Percentiles rank a stretch among this genome's conserved stretches.
Conservation (phyloP, 805 yeast genomes). For the Lipomyces japonicus region DNA sequence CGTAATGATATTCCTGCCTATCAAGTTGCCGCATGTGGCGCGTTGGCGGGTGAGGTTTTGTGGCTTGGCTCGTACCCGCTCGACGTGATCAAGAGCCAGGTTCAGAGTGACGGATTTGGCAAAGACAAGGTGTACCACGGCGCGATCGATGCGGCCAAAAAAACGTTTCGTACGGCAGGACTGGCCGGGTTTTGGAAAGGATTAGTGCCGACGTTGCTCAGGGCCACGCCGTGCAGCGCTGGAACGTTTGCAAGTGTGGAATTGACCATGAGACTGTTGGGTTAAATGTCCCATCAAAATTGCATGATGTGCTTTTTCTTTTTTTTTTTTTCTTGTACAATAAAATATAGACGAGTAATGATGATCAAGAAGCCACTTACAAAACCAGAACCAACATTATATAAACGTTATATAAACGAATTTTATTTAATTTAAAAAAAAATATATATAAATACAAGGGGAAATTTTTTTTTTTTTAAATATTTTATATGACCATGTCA, state of each 20-base stretch:
- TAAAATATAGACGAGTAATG: no score
- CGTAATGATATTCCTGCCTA: conserved; percentile 82
- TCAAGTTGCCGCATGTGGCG: conserved; percentile 85
- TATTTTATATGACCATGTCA: neutral
- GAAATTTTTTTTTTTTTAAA: neutral
- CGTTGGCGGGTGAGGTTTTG: conserved; percentile 69
- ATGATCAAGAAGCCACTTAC: no score
- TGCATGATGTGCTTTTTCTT: neutral
- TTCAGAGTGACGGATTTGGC: conserved; percentile 70
- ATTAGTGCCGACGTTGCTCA: conserved; percentile 80
- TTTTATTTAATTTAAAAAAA: neutral
- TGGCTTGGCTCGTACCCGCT: conserved; percentile 51
- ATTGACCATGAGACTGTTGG: conserved; percentile 62
- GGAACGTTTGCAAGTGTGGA: conserved; percentile 95
- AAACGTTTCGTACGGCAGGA: conserved; percentile 58
- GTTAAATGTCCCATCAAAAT: conserved; percentile 6
- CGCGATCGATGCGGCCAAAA: conserved; percentile 54
- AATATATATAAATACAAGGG: neutral
- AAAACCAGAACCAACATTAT: no score
- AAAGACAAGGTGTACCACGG: conserved; percentile 59
- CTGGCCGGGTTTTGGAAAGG: conserved; percentile 81
- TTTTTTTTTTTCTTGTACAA: neutral
- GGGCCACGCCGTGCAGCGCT: conserved; percentile 98
- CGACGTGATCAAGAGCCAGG: conserved; percentile 83
- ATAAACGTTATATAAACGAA: no score